Conservation (phyloP, 2,329 filamentous ascomycete species). For the Exophiala viscosa region DNA sequence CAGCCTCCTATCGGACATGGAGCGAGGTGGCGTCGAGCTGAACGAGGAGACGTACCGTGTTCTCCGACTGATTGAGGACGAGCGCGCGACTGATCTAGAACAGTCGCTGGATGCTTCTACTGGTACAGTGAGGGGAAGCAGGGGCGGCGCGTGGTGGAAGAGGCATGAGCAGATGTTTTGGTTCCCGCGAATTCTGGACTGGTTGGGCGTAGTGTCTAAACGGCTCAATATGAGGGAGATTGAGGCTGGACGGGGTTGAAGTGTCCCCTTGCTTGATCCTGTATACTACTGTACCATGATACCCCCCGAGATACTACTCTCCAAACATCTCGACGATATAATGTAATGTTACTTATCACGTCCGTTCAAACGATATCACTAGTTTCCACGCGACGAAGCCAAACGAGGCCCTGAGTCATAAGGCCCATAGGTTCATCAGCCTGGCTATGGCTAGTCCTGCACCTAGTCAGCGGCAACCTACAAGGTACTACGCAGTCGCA, state of each 20-base stretch:
- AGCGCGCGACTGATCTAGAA: conserved; percentile 12
- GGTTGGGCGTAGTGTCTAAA: conserved; percentile 12
- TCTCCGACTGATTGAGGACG: conserved; percentile 16
- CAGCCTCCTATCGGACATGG: conserved; percentile 42
- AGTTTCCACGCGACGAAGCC: too few relatives aligned
- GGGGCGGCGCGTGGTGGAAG: conserved; percentile 20
- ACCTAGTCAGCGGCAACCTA: too few relatives aligned
- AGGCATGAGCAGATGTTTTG: conserved; percentile 21
- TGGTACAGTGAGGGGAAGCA: not conserved
- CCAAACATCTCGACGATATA: too few relatives aligned
- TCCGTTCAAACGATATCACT: too few relatives aligned
- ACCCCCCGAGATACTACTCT: not conserved
- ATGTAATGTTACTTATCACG: too few relatives aligned
- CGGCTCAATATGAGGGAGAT: conserved; percentile 6
- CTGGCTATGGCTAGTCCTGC: too few relatives aligned
- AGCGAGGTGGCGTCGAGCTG: conserved; percentile 39
- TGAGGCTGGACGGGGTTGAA: not conserved
- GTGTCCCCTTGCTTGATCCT: not conserved
- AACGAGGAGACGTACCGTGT: conserved; percentile 33
- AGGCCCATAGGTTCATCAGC: too few relatives aligned
- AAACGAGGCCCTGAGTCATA: too few relatives aligned
- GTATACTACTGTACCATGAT: not conserved
- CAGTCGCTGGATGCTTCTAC: not conserved
- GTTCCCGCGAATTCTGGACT: conserved; percentile 20
- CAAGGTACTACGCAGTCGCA: too few relatives aligned